Evolutionary conservation across 2,329 filamentous ascomycete genomes (phyloP), one percentile per base, ranked within the genome.

Genomic region (Colletotrichum lindemuthianum): DNA sequence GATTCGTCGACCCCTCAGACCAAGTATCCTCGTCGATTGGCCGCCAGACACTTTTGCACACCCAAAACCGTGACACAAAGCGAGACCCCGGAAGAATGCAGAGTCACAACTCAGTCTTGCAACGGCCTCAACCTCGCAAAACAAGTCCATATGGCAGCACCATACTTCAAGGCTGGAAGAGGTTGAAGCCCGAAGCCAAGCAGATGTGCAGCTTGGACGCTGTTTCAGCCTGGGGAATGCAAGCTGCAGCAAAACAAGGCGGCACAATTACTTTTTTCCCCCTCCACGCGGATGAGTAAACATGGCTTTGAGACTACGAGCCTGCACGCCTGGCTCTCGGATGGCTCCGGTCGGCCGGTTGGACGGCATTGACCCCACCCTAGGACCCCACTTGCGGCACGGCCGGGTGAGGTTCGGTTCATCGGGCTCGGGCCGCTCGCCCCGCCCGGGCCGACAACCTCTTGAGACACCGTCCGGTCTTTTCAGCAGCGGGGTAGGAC

Each of bases 381-480:
- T 8, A 11, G 13, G 9, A 41, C 51, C 16, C 52, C 63, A 57
- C 63, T 52, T 34, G 5, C 24, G 24, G 24, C 10, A 15, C 37
- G 63, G 16, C 58, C 63, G 63, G 52, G 58, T 51, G 51, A 36
- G 44, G 61, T 51, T 58, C 58, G 44, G 33, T 50, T 44, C 36
- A 60, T 49, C 61, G 61, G 61, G 61, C 61, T 64, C 61, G 57
- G 61, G 61, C 61, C 57, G 61, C 61, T 47, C 45, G 11, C 61
- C 61, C 61, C 61, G 58, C 63, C 51, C 63, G 58, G 63, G 51
- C 52, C 58, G 63, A 65, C 58, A 61, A n/a, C 41, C 36, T 61
- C 51, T 48, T 65, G 63, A 63, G 63, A 65, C 58, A 63, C 36
- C 52, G 36, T 65, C 58, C 15, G 41, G 52, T 48, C 32, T 57